Base-by-base conservation (phyloP, 164 flowering plant species). In the Nymphaea thermarum region DNA sequence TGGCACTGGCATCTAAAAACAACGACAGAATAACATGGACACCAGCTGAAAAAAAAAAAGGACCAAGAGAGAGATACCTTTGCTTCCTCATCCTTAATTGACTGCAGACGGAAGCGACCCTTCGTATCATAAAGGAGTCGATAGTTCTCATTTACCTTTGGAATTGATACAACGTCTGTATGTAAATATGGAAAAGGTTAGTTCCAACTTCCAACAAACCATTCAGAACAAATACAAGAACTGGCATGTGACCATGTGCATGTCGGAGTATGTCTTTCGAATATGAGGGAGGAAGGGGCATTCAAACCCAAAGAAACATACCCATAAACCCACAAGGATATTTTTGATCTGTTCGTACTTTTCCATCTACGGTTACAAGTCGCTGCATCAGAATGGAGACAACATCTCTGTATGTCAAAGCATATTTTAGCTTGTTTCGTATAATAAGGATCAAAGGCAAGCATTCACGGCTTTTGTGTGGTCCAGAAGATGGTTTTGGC, bases 121-220 rank as follows among this genome's bases (percentile, higher is more conserved):
- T 89, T 89, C 25, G 96, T 87, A 73, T 89, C 96, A 73, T 89
- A 89, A 10, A 89, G 86, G 17, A 89, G 89, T n/a, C 92, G 90
- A 79, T 87, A 89, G 62, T 86, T 86, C 77, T 89, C 96, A 72
- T 81, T 83, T 10, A 92, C 84, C 72, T 89, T 89, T 5, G 92
- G 92, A 68, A 89, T 89, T 0, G 96, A 86, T 0, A 89, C 83
- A 65, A 87, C 96, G 80, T 89, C 93, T 89, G 74, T 17, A 47
- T 3, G 12, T 47, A 47, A 47, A 2, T 47, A 47, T 47, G 11
- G 12, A 47, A 2, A 14, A 47, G 12, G 12, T 4, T 14, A 47
- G 11, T 6, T 2, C 2, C 55, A 47, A 6, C 51, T 8, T 45
- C 55, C 55, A 47, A 25, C 0, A 25, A 25, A 25, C 36, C 36